A percentile compares a stretch with the other conserved stretches of the same genome.
phyloP scores from a whole-genome alignment of 805 yeast genomes.

The Myxozyma nipponensis region DNA sequence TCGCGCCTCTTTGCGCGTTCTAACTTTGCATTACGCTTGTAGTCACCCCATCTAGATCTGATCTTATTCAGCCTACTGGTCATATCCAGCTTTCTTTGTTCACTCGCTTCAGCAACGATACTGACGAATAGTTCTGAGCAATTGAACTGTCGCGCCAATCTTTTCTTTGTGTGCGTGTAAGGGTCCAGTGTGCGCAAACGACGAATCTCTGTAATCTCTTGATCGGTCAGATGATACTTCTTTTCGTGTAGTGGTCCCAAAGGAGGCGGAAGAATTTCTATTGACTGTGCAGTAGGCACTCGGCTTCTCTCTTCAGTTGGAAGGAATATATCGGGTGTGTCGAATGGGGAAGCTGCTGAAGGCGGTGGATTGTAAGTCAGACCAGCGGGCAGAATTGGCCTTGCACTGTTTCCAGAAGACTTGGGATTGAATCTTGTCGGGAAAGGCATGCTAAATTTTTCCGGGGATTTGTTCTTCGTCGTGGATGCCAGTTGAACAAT shows the following conservation, averaged over 20 bases:
- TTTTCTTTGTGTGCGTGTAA: slow-evolving; percentile 56
- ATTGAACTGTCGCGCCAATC: slow-evolving; percentile 56
- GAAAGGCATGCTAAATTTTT: slow-evolving; percentile 30
- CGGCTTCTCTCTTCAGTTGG: slow-evolving; percentile 51
- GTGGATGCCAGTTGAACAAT: not conserved
- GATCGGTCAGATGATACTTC: slow-evolving; percentile 54
- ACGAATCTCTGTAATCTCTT: slow-evolving; percentile 55
- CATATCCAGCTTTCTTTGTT: slow-evolving; percentile 46
- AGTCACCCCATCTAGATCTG: slow-evolving; percentile 48
- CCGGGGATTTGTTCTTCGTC: slow-evolving; percentile 10
- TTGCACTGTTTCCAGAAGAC: slow-evolving; percentile 64
- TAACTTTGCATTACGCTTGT: slow-evolving; percentile 47
- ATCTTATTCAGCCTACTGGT: slow-evolving; percentile 44
- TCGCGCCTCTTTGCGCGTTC: slow-evolving; percentile 58
- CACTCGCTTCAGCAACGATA: slow-evolving; percentile 46
- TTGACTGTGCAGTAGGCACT: slow-evolving; percentile 24
- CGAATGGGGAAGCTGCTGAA: slow-evolving; percentile 52
- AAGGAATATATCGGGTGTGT: slow-evolving; percentile 67
- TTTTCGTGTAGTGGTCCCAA: slow-evolving; percentile 39
- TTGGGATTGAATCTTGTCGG: slow-evolving; percentile 59
- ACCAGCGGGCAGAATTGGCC: slow-evolving; percentile 54
- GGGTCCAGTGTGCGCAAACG: slow-evolving; percentile 57
- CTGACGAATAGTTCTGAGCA: slow-evolving; percentile 53
- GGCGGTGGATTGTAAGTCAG: slow-evolving; percentile 62
- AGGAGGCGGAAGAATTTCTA: slow-evolving; percentile 37